A percentile compares a stretch with the other conserved stretches of the same genome.
Conservation (phyloP, 805 yeast genomes). For the Kluyveromyces wickerhamii region DNA sequence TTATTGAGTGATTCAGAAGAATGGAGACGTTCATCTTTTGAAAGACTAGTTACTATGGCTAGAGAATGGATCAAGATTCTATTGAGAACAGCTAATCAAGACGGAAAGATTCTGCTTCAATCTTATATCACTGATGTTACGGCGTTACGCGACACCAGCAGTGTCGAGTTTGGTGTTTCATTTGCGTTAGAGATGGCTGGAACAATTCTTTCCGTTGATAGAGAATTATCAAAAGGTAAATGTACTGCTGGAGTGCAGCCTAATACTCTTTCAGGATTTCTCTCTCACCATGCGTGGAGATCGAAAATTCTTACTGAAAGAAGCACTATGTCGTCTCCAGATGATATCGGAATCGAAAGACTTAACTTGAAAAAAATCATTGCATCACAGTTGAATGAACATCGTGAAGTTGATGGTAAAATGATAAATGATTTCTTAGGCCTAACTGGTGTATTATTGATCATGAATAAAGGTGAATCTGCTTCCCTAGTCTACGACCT, state of each 20-base stretch:
- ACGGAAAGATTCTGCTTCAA: conserved; percentile 71
- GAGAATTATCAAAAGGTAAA: conserved; percentile 46
- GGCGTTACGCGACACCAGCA: conserved; percentile 30
- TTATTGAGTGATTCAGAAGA: conserved; percentile 58
- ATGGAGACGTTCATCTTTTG: conserved; percentile 67
- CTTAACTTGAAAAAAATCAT: conserved; percentile 14
- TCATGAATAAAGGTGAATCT: conserved; percentile 31
- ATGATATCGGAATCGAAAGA: conserved; percentile 21
- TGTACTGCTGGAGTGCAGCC: conserved; percentile 31
- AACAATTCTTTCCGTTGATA: conserved; percentile 53
- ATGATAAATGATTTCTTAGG: conserved; percentile 39
- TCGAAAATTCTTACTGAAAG: conserved; percentile 33
- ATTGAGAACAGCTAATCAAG: conserved; percentile 54
- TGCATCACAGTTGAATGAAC: conserved; percentile 13
- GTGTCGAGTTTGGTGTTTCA: conserved; percentile 71
- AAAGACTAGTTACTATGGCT: conserved; percentile 49
- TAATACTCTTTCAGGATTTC: conserved; percentile 60
- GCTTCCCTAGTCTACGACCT: conserved; percentile 38
- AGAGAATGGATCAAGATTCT: conserved; percentile 58
- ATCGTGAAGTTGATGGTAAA: conserved; percentile 19
- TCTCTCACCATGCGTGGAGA: conserved; percentile 74
- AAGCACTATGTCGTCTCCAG: conserved; percentile 24
- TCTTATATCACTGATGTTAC: conserved; percentile 55
- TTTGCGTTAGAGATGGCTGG: conserved; percentile 91
- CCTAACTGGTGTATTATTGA: conserved; percentile 35